Evolutionary conservation across 495 filamentous ascomycete genomes (phyloP), one percentile per base, ranked within the genome.

Genomic region (Aspergillus ellipticus): DNA sequence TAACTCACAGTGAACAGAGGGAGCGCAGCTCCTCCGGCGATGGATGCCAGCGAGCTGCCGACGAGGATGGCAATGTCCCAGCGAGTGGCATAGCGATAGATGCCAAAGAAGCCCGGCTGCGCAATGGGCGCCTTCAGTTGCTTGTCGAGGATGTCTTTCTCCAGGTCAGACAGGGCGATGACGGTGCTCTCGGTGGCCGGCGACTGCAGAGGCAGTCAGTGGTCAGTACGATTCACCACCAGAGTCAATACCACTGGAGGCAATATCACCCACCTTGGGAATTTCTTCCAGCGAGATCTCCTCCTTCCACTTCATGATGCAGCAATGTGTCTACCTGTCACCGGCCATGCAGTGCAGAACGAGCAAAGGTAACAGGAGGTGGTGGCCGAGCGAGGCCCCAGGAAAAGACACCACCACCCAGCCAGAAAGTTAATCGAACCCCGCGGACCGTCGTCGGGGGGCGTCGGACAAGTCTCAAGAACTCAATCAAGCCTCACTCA

Each of bases 1-100:
- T n/a, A n/a, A n/a, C 64, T 68, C 56, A 96, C 82, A 0, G 93
- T 96, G 84, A 96, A 96, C 22, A 96, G 71, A 6, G 92, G 93
- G 63, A 96, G 68, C 3, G 85, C 88, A 49, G 90, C 89, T 42
- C 92, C 93, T 11, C 82, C 90, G 29, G 78, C 82, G 60, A 94
- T 89, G 50, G 90, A 80, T 53, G 79, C 82, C 22, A 96, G 54
- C 6, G 74, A 64, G 50, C 82, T 82, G 45, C 88, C 71, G 13
- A 72, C 59, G 33, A 96, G 81, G 64, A 96, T 87, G 43, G 89
- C 55, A 3, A 87, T 56, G 68, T 97, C 92, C 58, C 82, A 83
- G 19, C 65, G 76, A 2, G 86, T 89, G 19, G 92, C 84, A 75
- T 92, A 97, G 33, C 90, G 84, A 63, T 86, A 96, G 28, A 96